Conservation (phyloP, 441 rosid species). For the Brassica hybrid region DNA sequence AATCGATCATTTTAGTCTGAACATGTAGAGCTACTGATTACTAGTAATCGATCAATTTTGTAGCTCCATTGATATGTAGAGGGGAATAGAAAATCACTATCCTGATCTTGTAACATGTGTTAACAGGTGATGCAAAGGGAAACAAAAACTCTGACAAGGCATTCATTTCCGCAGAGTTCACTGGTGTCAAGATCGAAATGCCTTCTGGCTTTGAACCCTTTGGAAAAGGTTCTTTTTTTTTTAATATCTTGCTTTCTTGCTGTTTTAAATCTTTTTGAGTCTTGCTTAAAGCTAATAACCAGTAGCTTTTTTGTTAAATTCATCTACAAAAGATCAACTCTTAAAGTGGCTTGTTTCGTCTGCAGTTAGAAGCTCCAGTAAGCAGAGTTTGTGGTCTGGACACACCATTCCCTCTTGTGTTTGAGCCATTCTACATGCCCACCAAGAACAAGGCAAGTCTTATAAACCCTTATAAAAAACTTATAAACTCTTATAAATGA, state of each 20-base stretch:
- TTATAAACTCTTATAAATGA: too few species aligned
- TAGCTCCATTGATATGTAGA: neutral
- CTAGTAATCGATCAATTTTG: neutral
- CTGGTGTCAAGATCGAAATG: constrained; percentile 65
- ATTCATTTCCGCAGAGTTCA: constrained; percentile 82
- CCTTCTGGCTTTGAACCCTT: constrained; percentile 73
- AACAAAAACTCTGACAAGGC: constrained; percentile 71
- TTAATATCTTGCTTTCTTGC: neutral
- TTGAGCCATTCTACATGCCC: constrained; percentile 92
- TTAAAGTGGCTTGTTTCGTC: neutral
- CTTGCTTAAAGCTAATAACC: neutral
- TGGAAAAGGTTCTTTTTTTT: constrained; percentile 64
- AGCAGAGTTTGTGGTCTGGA: constrained; percentile 88
- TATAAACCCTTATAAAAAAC: too few species aligned
- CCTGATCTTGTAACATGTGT: neutral
- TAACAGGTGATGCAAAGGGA: constrained; percentile 59
- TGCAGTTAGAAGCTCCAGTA: constrained; percentile 93
- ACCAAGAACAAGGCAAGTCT: constrained; percentile 76
- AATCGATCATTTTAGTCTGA: neutral
- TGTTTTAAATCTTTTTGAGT: neutral
- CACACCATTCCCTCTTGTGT: constrained; percentile 94
- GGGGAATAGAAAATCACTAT: neutral
- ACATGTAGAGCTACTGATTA: too few species aligned
- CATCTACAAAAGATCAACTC: neutral
- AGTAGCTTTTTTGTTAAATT: neutral